phyloP scores from a whole-genome alignment of 352 stramenopile species.

The Pythium phragmitis region DNA sequence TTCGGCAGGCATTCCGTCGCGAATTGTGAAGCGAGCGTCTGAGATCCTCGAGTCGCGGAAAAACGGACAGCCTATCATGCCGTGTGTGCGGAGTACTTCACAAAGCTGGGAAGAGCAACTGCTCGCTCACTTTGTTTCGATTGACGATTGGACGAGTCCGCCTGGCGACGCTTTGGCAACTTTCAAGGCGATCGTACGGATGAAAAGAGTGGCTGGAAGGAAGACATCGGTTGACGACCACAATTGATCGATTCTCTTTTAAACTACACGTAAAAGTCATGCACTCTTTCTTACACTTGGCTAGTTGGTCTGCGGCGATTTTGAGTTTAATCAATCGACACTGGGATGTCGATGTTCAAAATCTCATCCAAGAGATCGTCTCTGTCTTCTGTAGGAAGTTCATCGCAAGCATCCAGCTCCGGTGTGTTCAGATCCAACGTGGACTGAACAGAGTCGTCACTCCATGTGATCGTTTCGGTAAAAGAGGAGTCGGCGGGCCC shows the following conservation, averaged over 20 bases:
- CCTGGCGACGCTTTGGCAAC: conserved; percentile 5
- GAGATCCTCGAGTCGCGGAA: conserved; percentile 23
- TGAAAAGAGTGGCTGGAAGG: conserved; percentile 7
- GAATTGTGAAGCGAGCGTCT: conserved; percentile 24
- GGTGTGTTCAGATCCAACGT: conserved; percentile 25
- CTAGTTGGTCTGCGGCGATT: neutral
- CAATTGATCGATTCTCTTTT: neutral
- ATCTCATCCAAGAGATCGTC: conserved; percentile 53
- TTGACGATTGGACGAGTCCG: conserved; percentile 19
- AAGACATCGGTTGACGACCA: neutral
- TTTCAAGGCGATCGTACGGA: conserved; percentile 22
- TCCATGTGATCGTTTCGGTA: conserved; percentile 22
- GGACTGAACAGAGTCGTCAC: conserved; percentile 26
- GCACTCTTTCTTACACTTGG: conserved; percentile 2
- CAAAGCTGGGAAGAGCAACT: conserved; percentile 24
- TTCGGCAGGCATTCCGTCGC: conserved; percentile 12
- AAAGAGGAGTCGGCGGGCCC: conserved; percentile 14
- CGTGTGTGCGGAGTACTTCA: neutral
- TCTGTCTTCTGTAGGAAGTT: conserved; percentile 13
- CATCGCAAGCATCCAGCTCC: conserved; percentile 15
- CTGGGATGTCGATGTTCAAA: conserved; percentile 53
- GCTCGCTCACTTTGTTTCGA: conserved; percentile 18
- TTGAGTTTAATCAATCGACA: conserved; percentile 15
- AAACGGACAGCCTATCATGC: conserved; percentile 11
- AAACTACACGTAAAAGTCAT: conserved; percentile 22